phyloP scores from a whole-genome alignment of 352 stramenopile genomes.

The Globisporangium perplexum region DNA sequence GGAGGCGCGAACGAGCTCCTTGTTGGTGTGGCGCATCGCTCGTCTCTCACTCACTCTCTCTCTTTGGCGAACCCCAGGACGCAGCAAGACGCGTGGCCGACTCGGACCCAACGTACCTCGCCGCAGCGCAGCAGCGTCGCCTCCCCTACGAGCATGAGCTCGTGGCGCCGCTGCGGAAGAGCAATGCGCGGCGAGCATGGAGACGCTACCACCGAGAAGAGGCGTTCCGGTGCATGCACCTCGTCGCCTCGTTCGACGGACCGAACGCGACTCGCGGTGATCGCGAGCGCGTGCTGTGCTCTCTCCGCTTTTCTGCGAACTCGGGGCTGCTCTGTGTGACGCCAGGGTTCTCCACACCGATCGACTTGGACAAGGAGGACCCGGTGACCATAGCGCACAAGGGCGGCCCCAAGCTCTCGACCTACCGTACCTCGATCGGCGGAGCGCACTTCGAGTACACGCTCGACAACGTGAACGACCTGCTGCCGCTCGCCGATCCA shows the following conservation, averaged over 20 bases:
- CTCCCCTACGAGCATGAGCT: conserved; percentile 16
- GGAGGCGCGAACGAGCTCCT: conserved; percentile 13
- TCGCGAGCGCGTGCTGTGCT: conserved; percentile 27
- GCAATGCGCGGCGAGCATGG: conserved; percentile 25
- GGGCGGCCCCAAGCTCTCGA: conserved; percentile 42
- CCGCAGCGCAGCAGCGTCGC: conserved; percentile 12
- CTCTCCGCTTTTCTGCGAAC: conserved; percentile 42
- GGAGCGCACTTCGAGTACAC: conserved; percentile 53
- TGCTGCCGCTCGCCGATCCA: conserved; percentile 29
- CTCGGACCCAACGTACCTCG: conserved; percentile 6
- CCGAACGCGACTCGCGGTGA: neutral
- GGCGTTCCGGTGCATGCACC: conserved; percentile 53
- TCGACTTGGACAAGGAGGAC: conserved; percentile 33
- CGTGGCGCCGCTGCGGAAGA: conserved; percentile 16
- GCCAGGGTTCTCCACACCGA: conserved; percentile 45
- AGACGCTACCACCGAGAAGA: conserved; percentile 47
- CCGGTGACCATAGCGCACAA: conserved; percentile 14
- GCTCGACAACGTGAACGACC: conserved; percentile 51
- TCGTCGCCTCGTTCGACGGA: conserved; percentile 30
- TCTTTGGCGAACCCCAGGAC: conserved; percentile 2
- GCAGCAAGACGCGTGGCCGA: neutral
- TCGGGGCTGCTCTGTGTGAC: conserved; percentile 45
- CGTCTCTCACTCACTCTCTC: neutral
- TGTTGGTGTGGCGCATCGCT: neutral
- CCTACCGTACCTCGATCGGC: conserved; percentile 27